These are phyloP conservation scores for Xanthoparmelia taractica DNA, from an alignment of 495 filamentous ascomycete species.

Conservation along the genomic window DNA sequence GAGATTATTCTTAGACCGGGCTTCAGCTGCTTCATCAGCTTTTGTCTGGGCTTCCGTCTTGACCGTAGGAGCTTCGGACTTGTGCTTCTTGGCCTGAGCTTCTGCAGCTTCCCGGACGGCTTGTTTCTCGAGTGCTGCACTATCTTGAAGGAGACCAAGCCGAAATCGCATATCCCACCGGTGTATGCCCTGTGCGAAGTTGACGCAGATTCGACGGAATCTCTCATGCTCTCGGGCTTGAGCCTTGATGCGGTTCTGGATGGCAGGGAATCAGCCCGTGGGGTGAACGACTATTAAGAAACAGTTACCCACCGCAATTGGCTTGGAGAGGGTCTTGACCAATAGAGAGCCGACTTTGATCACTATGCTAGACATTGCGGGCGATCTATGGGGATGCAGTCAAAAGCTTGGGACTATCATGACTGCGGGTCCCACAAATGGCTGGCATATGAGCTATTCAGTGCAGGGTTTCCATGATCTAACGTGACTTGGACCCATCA, in stretches of 20 bases:
- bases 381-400: not conserved
- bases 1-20: conserved; percentile 33
- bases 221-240: conserved; percentile 91
- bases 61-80: conserved; percentile 66
- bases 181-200: conserved; percentile 80
- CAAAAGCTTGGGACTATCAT: not conserved
- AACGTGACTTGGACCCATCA: no score
- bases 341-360: conserved; percentile 62
- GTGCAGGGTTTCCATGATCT: not conserved
- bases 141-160: conserved; percentile 75
- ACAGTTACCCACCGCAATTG: conserved; percentile 52
- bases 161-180: conserved; percentile 89
- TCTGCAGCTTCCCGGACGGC: conserved; percentile 30
- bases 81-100: conserved; percentile 44
- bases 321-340: conserved; percentile 64
- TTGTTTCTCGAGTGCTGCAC: conserved; percentile 48
- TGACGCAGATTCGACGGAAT: conserved; percentile 67
- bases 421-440: not conserved
- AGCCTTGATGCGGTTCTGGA: conserved; percentile 82
- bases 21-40: conserved; percentile 43
- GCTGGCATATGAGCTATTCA: not conserved
- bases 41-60: conserved; percentile 68
- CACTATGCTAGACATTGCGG: conserved; percentile 50
- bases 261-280: conserved; percentile 31
- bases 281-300: conserved; percentile 36